Evolutionary conservation across 805 yeast genomes (phyloP).

Genomic region (Priceomyces melissophilus): DNA sequence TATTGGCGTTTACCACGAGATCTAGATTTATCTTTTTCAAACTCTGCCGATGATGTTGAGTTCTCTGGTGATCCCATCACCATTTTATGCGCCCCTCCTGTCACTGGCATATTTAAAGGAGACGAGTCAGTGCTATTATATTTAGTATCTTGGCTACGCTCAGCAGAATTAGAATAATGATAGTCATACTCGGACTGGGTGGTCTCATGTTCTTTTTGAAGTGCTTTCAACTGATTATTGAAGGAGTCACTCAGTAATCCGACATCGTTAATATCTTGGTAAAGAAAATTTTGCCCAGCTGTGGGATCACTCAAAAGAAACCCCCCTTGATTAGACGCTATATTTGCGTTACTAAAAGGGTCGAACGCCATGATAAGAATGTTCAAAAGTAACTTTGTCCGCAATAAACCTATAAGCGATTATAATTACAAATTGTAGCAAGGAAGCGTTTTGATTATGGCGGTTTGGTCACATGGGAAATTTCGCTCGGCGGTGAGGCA

Average conservation of each 20-base stretch:
- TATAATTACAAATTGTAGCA: too few relatives aligned
- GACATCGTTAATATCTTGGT: slow-evolving; percentile 1
- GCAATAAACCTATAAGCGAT: too few relatives aligned
- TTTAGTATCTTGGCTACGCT: neutral
- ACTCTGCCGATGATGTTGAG: neutral
- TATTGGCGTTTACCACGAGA: slow-evolving; percentile 22
- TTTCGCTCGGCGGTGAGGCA: too few relatives aligned
- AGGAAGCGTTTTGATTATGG: too few relatives aligned
- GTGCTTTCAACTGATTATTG: neutral
- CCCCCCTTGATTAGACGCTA: neutral
- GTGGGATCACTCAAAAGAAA: neutral
- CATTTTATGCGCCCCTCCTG: neutral
- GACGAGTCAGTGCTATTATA: slow-evolving; percentile 1
- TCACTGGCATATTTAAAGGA: slow-evolving; percentile 1
- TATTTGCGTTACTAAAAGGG: neutral
- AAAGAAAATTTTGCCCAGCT: neutral
- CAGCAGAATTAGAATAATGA: neutral
- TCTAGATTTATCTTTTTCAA: slow-evolving; percentile 1
- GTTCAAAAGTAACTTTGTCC: too few relatives aligned
- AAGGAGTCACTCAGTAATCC: slow-evolving; percentile 5
- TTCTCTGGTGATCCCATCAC: neutral
- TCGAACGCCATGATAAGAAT: slow-evolving; percentile 1
- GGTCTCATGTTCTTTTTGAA: neutral
- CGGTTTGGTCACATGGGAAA: too few relatives aligned
- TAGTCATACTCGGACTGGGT: neutral